These are phyloP conservation scores for Geranium incanum DNA, from an alignment of 441 rosid genomes.

Conservation along the genomic window DNA sequence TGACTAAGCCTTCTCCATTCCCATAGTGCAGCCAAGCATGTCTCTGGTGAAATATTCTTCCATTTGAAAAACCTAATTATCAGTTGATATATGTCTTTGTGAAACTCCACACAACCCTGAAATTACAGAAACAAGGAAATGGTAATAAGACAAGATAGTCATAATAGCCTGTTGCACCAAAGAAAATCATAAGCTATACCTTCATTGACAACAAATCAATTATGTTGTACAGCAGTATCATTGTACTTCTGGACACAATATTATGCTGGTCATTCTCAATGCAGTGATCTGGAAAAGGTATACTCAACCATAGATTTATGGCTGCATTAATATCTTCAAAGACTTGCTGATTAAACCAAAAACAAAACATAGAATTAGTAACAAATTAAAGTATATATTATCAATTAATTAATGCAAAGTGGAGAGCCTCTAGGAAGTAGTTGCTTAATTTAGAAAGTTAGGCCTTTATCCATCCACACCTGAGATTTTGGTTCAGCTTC, in stretches of 20 bases:
- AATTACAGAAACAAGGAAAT: constrained; percentile 14
- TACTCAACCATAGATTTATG: constrained; percentile 46
- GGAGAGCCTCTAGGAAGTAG: constrained; percentile 15
- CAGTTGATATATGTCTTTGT: constrained; percentile 45
- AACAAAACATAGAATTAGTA: constrained; percentile 21
- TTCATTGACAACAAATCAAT: constrained; percentile 65
- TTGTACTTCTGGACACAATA: constrained; percentile 33
- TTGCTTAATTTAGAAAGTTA: constrained; percentile 26
- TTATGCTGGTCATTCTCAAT: constrained; percentile 25
- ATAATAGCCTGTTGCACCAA: constrained; percentile 12
- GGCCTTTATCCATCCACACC: constrained; percentile 43
- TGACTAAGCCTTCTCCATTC: constrained; percentile 79
- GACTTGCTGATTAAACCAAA: constrained; percentile 40
- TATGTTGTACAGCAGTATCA: constrained; percentile 50
- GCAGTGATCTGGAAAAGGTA: constrained; percentile 32
- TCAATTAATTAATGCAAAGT: constrained; percentile 5
- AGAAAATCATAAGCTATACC: constrained; percentile 35
- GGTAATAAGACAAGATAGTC: constrained; percentile 11
- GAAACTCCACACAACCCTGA: constrained; percentile 59
- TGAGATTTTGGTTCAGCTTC: constrained; percentile 77
- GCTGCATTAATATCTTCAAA: constrained; percentile 57
- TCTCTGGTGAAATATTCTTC: constrained; percentile 46
- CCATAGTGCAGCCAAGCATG: constrained; percentile 61
- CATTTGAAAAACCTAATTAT: constrained; percentile 43
- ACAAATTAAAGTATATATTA: constrained; percentile 6